Evolutionary conservation across 257 asterid genomes (phyloP), one percentile per base, ranked within the genome.

Genomic region (Lavandula angustifolia): DNA sequence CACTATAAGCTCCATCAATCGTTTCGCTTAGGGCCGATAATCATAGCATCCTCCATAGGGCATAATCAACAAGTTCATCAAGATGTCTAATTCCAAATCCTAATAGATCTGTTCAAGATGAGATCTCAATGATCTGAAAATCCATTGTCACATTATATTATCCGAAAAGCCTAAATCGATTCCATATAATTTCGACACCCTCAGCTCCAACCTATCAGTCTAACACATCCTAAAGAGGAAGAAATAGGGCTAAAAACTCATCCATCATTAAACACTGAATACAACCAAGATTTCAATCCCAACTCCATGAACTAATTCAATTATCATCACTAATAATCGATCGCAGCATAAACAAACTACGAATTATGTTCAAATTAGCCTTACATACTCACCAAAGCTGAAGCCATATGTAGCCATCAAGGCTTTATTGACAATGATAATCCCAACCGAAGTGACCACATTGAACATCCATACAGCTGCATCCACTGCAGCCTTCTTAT

Each of bases 391-490:
- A 89, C 98, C 97, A 75, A 92, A 92, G 79, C 86, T 89, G 89
- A 92, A 92, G 54, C 97, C 95, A 27, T 92, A 92, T 37, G 79
- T 89, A 75, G 91, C 97, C 98, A 89, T 92, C 60, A 92, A 81
- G 31, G 98, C 94, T 76, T 89, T 92, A 76, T 92, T 92, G 77
- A 89, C 96, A 69, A 92, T 85, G 60, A 92, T 92, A 46, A 92
- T 85, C 64, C 98, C 98, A 62, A 89, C 97, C n/a, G 98, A 92
- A 69, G 96, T 85, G 62, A 87, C 94, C 22, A 92, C 89, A 76
- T 92, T 92, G 84, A 92, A 89, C 87, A 82, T 74, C 98, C 96
- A 92, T 53, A 96, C 96, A 54, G 87, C 94, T 18, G 89, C 87
- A 82, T 92, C 97, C 51, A 80, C 76, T 34, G 95, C 75, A 79